These are phyloP conservation scores for Quercus lobata DNA, from an alignment of 331 rosid genomes.

Conservation along the genomic window DNA sequence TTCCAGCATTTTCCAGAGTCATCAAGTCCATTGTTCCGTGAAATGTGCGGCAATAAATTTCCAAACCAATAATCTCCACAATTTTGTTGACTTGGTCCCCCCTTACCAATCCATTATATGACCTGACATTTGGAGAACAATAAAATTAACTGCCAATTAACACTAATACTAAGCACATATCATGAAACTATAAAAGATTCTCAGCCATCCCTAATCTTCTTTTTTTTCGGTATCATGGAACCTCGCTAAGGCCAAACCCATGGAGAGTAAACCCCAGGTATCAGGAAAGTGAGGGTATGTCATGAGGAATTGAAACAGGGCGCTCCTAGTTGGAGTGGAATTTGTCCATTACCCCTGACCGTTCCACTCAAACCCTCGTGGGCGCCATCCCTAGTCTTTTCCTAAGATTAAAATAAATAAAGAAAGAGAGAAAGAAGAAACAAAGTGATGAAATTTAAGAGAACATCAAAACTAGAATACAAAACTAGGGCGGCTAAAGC, in stretches of 20 bases:
- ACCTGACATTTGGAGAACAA: slow-evolving; percentile 39
- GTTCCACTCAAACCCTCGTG: too few relatives aligned
- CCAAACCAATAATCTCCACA: slow-evolving; percentile 72
- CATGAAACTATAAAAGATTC: background rate
- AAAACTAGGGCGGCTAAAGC: background rate
- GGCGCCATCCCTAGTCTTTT: background rate
- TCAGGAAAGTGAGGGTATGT: too few relatives aligned
- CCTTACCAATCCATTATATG: slow-evolving; percentile 52
- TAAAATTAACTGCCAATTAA: slow-evolving; percentile 10
- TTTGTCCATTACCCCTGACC: too few relatives aligned
- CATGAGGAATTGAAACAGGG: too few relatives aligned
- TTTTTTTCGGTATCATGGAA: background rate
- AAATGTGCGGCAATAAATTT: slow-evolving; percentile 64
- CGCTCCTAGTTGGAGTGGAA: too few relatives aligned
- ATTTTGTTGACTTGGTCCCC: slow-evolving; percentile 65
- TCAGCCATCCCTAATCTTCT: background rate
- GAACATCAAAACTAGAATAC: background rate
- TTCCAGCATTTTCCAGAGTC: slow-evolving; percentile 32
- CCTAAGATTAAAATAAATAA: background rate
- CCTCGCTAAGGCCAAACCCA: too few relatives aligned
- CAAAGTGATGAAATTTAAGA: background rate
- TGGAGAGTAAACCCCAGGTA: too few relatives aligned
- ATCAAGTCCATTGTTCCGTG: slow-evolving; percentile 39
- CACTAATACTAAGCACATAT: background rate
- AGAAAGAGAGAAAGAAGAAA: background rate